Conservation (phyloP, 2,329 filamentous ascomycete species). For the Parasarocladium wereldwijsianum region DNA sequence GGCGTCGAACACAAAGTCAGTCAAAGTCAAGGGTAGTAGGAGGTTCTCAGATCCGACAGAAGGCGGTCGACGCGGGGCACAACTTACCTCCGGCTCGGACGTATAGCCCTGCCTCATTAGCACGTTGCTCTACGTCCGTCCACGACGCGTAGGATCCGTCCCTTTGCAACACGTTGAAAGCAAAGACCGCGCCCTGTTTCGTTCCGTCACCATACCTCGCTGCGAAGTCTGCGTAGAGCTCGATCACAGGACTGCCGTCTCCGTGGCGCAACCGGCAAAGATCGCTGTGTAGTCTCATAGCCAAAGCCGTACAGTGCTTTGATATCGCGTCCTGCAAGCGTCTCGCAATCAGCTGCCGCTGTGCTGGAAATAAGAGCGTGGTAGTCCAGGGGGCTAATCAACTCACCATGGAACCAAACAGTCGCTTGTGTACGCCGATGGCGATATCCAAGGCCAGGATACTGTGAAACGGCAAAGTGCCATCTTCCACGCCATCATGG, state of each 20-base stretch:
- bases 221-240: constrained; percentile 37
- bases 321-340: constrained; percentile 31
- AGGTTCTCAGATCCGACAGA: no score
- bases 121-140: constrained; percentile 41
- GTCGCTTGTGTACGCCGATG: constrained; percentile 36
- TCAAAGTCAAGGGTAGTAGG: no score
- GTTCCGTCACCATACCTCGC: constrained; percentile 30
- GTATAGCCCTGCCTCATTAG: constrained; percentile 40
- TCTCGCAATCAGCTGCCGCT: no score
- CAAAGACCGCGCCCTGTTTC: constrained; percentile 45
- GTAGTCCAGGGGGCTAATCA: neutral
- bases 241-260: constrained; percentile 35
- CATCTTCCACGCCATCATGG: constrained; percentile 51
- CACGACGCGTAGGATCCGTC: constrained; percentile 41
- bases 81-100: constrained; percentile 39
- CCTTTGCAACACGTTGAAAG: constrained; percentile 44
- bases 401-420: constrained; percentile 39
- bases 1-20: no score
- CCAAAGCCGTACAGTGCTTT: constrained; percentile 39
- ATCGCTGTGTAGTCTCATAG: constrained; percentile 29
- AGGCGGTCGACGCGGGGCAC: no score
- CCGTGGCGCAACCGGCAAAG: constrained; percentile 33
- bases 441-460: constrained; percentile 48
- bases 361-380: no score
- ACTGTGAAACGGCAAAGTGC: constrained; percentile 49